These are phyloP conservation scores for Scalesia atractyloides DNA, from an alignment of 129 eudicot species.

Conservation along the genomic window DNA sequence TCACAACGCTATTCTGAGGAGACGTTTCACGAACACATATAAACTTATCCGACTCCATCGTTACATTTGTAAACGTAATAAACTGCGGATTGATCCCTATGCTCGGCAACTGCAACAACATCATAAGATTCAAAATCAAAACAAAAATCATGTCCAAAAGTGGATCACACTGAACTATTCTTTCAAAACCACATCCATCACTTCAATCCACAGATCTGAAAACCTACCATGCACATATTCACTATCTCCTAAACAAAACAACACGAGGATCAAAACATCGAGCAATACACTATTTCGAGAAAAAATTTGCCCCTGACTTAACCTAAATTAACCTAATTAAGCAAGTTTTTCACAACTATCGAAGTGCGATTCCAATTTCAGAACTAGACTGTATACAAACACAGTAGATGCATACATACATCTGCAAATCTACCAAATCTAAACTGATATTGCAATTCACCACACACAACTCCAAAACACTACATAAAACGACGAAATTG, in stretches of 20 bases:
- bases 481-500: constrained; percentile 9
- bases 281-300: constrained; percentile 16
- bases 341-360: constrained; percentile 16
- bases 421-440: constrained; percentile 30
- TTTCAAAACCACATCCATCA: constrained; percentile 7
- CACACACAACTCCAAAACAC: constrained; percentile 2
- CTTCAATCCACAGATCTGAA: constrained; percentile 47
- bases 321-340: constrained; percentile 6
- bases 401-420: background rate
- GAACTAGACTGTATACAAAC: background rate
- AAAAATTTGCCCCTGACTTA: constrained; percentile 10
- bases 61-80: constrained; percentile 94
- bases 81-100: constrained; percentile 95
- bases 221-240: constrained; percentile 6
- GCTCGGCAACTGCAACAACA: constrained; percentile 76
- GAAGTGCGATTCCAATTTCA: constrained; percentile 1
- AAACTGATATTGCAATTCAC: background rate
- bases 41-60: constrained; percentile 98
- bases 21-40: constrained; percentile 96
- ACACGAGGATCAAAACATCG: background rate
- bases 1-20: constrained; percentile 94
- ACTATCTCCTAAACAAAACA: constrained; percentile 21
- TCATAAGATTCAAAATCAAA: constrained; percentile 24
- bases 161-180: background rate
- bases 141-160: background rate